phyloP scores from a whole-genome alignment of 225 moss, liverwort and hornwort genomes.

The Ulota crispa region DNA sequence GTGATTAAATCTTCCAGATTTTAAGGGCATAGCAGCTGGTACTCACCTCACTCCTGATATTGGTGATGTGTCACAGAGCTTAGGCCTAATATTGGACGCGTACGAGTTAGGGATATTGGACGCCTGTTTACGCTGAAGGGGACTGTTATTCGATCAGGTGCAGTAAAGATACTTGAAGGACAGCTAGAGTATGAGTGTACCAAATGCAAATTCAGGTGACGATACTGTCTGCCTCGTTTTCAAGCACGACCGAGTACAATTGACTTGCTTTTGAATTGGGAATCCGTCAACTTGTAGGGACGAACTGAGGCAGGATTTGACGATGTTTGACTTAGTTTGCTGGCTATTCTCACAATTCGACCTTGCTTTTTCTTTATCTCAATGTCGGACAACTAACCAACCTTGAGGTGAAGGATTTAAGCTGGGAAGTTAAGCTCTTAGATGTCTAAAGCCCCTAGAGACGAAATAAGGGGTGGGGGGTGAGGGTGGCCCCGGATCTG shows the following conservation, averaged over 20 bases:
- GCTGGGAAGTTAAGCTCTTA: neutral
- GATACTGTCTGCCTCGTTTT: constrained; percentile 10
- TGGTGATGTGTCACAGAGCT: constrained; percentile 61
- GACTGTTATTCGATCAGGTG: constrained; percentile 91
- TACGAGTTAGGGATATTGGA: constrained; percentile 81
- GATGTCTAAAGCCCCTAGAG: neutral
- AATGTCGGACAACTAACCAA: neutral
- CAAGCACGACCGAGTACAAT: neutral
- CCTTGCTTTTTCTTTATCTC: neutral
- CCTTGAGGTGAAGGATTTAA: constrained; percentile 4
- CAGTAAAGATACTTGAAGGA: constrained; percentile 86
- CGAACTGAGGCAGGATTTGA: neutral
- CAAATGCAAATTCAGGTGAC: constrained; percentile 89
- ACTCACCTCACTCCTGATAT: neutral
- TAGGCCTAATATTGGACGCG: constrained; percentile 76
- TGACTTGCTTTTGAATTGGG: neutral
- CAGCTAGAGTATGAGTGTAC: constrained; percentile 75
- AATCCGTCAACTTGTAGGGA: neutral
- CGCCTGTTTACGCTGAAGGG: constrained; percentile 80
- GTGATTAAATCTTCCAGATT: constrained; percentile 8
- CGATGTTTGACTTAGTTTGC: neutral
- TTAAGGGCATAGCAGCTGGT: neutral
- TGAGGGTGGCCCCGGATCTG: too few relatives aligned
- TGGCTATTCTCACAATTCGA: neutral
- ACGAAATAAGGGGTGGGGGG: too few relatives aligned